Conservation (phyloP, 2,329 filamentous ascomycete species). For the Cladophialophora carrionii region DNA sequence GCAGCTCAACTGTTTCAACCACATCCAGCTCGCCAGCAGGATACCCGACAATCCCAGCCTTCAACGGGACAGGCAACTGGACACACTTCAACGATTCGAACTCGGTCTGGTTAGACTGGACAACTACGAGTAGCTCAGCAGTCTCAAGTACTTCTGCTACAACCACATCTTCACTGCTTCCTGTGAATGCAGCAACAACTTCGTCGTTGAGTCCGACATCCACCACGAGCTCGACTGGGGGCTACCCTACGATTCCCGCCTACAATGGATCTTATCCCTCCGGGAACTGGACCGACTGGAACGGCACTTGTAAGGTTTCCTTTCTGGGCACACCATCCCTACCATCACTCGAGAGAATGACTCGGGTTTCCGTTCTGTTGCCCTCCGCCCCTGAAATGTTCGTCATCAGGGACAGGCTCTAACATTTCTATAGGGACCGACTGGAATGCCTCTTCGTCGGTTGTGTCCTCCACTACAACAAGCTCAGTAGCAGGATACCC, state of each 20-base stretch:
- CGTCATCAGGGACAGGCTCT: too few species aligned
- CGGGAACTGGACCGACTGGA: constrained; percentile 11
- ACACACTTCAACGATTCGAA: constrained; percentile 1
- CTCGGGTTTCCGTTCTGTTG: too few species aligned
- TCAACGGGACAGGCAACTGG: constrained; percentile 7
- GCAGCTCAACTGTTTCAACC: not conserved
- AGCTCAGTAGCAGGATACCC: not conserved
- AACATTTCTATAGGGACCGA: too few species aligned
- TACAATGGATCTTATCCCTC: constrained; percentile 11
- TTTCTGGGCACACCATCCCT: too few species aligned
- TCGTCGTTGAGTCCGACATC: constrained; percentile 2
- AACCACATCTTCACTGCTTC: constrained; percentile 1
- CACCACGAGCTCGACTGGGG: not conserved
- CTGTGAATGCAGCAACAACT: constrained; percentile 1
- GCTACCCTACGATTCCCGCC: not conserved
- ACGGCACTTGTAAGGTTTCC: constrained; percentile 1
- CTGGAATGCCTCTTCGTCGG: not conserved
- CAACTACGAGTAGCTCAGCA: not conserved
- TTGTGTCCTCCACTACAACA: not conserved
- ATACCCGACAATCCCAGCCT: constrained; percentile 8
- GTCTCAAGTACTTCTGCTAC: not conserved
- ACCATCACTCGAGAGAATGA: too few species aligned
- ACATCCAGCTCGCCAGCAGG: not conserved
- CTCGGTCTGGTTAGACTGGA: constrained; percentile 6
- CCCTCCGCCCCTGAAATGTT: too few species aligned